These are phyloP conservation scores for Suillus spraguei DNA, from an alignment of 768 basidiomycete species.

Conservation along the genomic window DNA sequence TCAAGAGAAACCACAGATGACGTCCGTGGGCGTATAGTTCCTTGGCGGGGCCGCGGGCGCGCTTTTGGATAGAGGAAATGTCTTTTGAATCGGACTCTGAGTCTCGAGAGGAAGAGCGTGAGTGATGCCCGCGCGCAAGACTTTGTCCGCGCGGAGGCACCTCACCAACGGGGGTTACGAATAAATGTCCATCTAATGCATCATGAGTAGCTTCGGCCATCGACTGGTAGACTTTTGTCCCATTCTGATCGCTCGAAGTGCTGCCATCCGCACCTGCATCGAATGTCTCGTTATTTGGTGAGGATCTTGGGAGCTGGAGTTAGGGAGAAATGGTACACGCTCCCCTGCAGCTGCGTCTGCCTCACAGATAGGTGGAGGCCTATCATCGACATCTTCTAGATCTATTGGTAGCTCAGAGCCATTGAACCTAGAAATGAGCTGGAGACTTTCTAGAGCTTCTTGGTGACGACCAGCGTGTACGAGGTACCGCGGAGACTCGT, in stretches of 20 bases:
- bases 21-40: conserved; percentile 23
- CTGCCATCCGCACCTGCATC: conserved; percentile 31
- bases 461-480: conserved; percentile 84
- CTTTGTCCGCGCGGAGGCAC: conserved; percentile 26
- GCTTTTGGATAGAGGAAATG: conserved; percentile 5
- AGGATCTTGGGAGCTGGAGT: conserved; percentile 17
- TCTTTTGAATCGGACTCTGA: conserved; percentile 21
- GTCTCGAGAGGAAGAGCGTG: conserved; percentile 18
- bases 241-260: conserved; percentile 21
- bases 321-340: conserved; percentile 30
- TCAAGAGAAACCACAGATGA: conserved; percentile 46
- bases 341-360: conserved; percentile 24
- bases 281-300: conserved; percentile 11
- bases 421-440: conserved; percentile 86
- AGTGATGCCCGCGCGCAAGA: conserved; percentile 33
- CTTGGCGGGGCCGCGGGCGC: conserved; percentile 8
- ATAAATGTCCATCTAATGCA: conserved; percentile 28
- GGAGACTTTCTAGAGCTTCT: conserved; percentile 83
- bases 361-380: conserved; percentile 27
- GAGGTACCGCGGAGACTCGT: conserved; percentile 94
- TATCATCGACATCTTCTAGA: conserved; percentile 69
- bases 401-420: conserved; percentile 69
- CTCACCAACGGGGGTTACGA: conserved; percentile 28
- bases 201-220: conserved; percentile 31
- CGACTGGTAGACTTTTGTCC: conserved; percentile 30